Evolutionary conservation across 1,284 basidiomycete genomes (phyloP), one percentile per base, ranked within the genome.

Genomic region (Inonotus hispidus): DNA sequence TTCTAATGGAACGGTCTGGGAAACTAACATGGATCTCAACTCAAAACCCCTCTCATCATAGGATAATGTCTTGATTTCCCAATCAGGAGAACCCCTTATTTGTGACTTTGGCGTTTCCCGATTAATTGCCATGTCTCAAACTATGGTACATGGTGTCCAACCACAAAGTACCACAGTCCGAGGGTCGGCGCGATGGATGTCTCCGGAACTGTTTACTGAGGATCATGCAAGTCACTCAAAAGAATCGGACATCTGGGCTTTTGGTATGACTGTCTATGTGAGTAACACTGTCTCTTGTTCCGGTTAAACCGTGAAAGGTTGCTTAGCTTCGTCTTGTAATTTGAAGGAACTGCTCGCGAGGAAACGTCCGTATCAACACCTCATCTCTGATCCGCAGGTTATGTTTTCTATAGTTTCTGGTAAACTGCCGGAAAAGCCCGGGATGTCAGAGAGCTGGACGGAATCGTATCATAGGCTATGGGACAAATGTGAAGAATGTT

Each of bases 251-350:
- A 50, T 61, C 19, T 61, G 60, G 60, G 45, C 55, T 23, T 61
- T 61, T 25, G 55, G 55, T 3, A 58, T 61, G 60, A 55, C 53
- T 13, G 19, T 58, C 14, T 61, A 58, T 27, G 60, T 58, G 35
- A 19, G 55, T 54, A 8, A 32, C n/a, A n/a, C n/a, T n/a, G 32
- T 53, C 19, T 4, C 14, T 8, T 60, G 8, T 38, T 27, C 49
- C 38, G 25, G 62, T 61, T 85, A 85, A 88, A 49, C 70, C 72
- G 70, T 84, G n/a, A 23, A 21, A 43, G 38, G n/a, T 3, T n/a
- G 19, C 16, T n/a, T n/a, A n/a, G 19, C 16, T 43, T 21, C n/a
- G 16, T 41, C 39, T n/a, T 21, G 7, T 21, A n/a, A 52, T 56
- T 23, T 64, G 8, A 10, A 59, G 58, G 58, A 59, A 23, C n/a